Evolutionary conservation across 495 filamentous ascomycete species (phyloP).

Genomic region (Hypoxylon intermedium): DNA sequence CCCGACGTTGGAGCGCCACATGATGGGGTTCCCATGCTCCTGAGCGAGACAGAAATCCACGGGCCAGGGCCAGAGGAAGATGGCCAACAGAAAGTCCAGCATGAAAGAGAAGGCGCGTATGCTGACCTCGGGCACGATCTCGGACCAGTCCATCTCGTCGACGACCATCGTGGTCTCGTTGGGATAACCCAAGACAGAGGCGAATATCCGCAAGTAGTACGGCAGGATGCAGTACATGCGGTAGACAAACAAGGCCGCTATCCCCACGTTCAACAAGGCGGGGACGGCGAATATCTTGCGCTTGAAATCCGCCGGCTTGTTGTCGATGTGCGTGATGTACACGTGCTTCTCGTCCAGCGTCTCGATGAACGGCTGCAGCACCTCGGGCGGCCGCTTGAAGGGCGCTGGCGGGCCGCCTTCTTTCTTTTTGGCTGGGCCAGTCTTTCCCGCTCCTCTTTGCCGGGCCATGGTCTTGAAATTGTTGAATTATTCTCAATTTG

Average conservation of each 20-base stretch:
- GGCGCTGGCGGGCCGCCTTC: conserved; percentile 58
- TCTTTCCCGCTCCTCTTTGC: conserved; percentile 30
- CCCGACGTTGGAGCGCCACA: conserved; percentile 74
- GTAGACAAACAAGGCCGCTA: conserved; percentile 64
- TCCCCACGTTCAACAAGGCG: conserved; percentile 68
- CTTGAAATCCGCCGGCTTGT: conserved; percentile 67
- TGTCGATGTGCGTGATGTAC: conserved; percentile 83
- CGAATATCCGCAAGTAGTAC: conserved; percentile 69
- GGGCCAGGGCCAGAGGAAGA: conserved; percentile 78
- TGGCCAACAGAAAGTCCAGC: conserved; percentile 72
- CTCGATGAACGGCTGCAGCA: conserved; percentile 66
- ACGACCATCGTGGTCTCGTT: conserved; percentile 67
- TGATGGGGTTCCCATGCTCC: conserved; percentile 60
- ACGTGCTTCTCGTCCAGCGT: conserved; percentile 67
- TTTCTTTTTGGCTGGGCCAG: conserved; percentile 28
- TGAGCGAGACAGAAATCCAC: conserved; percentile 67
- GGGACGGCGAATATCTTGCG: conserved; percentile 78
- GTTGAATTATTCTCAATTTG: no score
- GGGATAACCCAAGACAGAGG: conserved; percentile 64
- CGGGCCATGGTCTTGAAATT: conserved; percentile 1
- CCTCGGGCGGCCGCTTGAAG: conserved; percentile 65
- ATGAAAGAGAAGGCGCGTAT: conserved; percentile 66
- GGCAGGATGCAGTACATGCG: conserved; percentile 67
- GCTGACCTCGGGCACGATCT: conserved; percentile 57
- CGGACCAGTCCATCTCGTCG: conserved; percentile 54